Conservation (phyloP, 345 rosid genomes). For the Pistacia vera region DNA sequence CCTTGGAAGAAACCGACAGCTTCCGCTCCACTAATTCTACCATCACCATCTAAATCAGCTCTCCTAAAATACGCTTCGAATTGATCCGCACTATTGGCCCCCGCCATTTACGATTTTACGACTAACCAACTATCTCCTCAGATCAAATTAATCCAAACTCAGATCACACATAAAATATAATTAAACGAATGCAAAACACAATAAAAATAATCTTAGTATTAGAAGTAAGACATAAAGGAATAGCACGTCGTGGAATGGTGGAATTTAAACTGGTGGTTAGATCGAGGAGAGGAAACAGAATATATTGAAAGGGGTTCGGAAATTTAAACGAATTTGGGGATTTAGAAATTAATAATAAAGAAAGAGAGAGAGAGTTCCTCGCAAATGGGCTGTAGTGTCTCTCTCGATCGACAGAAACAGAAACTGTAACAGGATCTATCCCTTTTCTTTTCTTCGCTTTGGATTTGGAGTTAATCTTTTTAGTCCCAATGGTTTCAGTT, state of each 20-base stretch:
- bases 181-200: neutral
- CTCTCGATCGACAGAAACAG: constrained; percentile 6
- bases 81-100: constrained; percentile 56
- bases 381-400: neutral
- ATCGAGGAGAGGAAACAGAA: constrained; percentile 21
- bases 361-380: neutral
- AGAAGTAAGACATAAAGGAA: neutral
- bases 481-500: too few relatives aligned
- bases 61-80: constrained; percentile 80
- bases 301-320: neutral
- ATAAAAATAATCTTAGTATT: neutral
- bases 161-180: neutral
- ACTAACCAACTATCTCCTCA: neutral
- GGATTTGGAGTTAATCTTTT: neutral
- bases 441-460: too few relatives aligned
- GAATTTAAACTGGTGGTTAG: constrained; percentile 11
- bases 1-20: constrained; percentile 93
- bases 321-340: neutral
- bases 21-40: constrained; percentile 89
- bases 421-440: neutral
- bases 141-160: constrained; percentile 16
- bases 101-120: constrained; percentile 44
- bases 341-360: neutral
- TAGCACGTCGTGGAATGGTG: neutral
- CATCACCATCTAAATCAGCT: constrained; percentile 98